Conservation (phyloP, 176 grass and related monocot species). For the Lolium multiflorum region DNA sequence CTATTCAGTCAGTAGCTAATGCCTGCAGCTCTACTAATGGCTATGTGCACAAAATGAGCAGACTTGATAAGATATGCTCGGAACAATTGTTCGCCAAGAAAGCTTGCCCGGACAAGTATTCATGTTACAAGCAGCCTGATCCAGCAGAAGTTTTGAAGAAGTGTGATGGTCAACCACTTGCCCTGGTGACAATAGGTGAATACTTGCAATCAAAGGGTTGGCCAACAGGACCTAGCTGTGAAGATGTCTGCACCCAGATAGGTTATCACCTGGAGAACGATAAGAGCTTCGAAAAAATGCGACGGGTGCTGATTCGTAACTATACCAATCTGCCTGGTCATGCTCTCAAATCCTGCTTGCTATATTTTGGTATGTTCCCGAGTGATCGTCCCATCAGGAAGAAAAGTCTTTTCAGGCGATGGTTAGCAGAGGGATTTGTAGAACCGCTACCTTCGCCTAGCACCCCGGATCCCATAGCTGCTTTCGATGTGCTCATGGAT, state of each 20-base stretch:
- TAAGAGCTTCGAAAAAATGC: background rate
- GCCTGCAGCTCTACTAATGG: background rate
- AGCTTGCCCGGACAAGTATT: background rate
- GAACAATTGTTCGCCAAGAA: background rate
- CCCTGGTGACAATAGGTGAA: background rate
- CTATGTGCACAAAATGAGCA: conserved; percentile 9
- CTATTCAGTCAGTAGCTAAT: background rate
- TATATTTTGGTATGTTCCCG: conserved; percentile 8
- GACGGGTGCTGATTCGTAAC: background rate
- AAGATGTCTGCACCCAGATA: background rate
- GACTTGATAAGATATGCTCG: background rate
- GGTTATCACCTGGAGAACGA: background rate
- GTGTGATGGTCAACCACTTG: background rate
- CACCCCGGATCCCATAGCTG: no score
- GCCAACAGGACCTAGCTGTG: background rate
- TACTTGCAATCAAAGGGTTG: conserved; percentile 2
- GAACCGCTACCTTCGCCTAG: no score
- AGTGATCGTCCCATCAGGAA: background rate
- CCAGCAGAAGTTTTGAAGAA: background rate
- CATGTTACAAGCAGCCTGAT: background rate
- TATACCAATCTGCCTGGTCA: background rate
- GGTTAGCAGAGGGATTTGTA: background rate
- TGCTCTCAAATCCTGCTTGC: background rate
- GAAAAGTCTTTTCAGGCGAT: background rate
- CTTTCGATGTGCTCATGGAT: background rate